Conservation (phyloP, 495 filamentous ascomycete species). For the Lasiosphaeria ovina region DNA sequence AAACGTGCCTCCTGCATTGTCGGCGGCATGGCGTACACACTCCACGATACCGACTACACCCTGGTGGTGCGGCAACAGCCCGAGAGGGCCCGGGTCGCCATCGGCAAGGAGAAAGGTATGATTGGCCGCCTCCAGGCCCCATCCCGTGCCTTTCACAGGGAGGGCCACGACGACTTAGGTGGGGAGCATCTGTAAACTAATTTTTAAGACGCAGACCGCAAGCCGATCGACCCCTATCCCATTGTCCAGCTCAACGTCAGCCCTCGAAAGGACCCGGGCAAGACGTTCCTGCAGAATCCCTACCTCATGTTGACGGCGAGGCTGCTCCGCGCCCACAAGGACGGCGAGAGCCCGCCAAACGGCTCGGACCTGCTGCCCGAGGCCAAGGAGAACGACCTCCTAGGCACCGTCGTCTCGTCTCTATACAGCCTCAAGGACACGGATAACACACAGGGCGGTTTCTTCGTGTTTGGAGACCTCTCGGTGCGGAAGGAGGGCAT, state of each 20-base stretch:
- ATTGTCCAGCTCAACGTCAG: constrained; percentile 80
- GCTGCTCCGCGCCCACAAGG: constrained; percentile 50
- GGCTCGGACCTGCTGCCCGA: constrained; percentile 16
- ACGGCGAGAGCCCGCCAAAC: constrained; percentile 54
- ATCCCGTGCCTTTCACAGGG: no score
- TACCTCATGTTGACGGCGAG: constrained; percentile 66
- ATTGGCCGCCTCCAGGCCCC: no score
- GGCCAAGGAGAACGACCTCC: constrained; percentile 55
- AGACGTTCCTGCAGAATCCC: constrained; percentile 67
- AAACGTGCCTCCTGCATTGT: no score
- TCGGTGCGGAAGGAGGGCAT: constrained; percentile 80
- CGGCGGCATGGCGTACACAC: no score
- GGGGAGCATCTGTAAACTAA: no score
- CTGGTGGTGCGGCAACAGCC: constrained; percentile 67
- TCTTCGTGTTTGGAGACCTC: constrained; percentile 95
- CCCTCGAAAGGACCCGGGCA: constrained; percentile 66
- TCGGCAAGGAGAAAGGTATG: constrained; percentile 66
- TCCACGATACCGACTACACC: constrained; percentile 27
- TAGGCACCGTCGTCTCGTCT: constrained; percentile 83
- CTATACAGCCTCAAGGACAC: constrained; percentile 90
- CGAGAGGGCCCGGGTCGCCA: constrained; percentile 62
- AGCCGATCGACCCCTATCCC: constrained; percentile 92
- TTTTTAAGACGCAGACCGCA: constrained; percentile 62
- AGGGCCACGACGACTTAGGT: no score
- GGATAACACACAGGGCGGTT: constrained; percentile 88